Percentiles rank a stretch among this genome's conserved stretches.
Evolutionary conservation across 139 green algal species (phyloP).

Genomic region (Picochlorum sp.): DNA sequence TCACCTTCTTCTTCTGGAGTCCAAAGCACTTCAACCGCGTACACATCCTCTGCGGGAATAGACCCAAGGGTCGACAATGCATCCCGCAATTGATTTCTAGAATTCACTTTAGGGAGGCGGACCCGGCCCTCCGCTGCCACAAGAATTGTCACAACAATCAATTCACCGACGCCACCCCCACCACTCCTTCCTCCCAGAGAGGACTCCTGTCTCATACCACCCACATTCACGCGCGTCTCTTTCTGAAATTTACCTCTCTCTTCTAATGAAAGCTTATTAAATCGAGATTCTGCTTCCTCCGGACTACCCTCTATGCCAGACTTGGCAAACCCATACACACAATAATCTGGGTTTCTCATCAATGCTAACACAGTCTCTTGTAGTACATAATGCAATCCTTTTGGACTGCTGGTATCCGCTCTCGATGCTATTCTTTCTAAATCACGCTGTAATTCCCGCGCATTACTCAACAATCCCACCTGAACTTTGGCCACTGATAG

Average conservation of each 20-base stretch:
- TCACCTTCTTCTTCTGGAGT: constrained; percentile 86
- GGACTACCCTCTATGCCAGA: constrained; percentile 16
- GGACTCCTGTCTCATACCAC: constrained; percentile 30
- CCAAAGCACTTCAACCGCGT: constrained; percentile 96
- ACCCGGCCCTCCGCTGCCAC: constrained; percentile 63
- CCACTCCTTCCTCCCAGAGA: constrained; percentile 6
- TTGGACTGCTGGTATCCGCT: constrained; percentile 73
- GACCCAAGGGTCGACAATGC: constrained; percentile 65
- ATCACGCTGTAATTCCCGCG: constrained; percentile 72
- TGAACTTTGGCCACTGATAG: constrained; percentile 37
- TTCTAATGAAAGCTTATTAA: constrained; percentile 61
- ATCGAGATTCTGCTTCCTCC: constrained; percentile 54
- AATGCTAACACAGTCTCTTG: constrained; percentile 84
- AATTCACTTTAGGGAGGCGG: constrained; percentile 57
- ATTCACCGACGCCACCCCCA: constrained; percentile 36
- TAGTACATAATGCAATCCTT: constrained; percentile 72
- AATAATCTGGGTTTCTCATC: constrained; percentile 84
- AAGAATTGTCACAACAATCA: constrained; percentile 84
- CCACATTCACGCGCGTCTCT: constrained; percentile 89
- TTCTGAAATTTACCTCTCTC: constrained; percentile 85
- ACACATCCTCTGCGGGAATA: constrained; percentile 36
- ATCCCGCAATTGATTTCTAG: constrained; percentile 34
- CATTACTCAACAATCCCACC: constrained; percentile 83
- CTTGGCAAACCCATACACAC: constrained; percentile 56
- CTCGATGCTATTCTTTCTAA: constrained; percentile 73